Percentiles rank a stretch among this genome's conserved stretches.
phyloP scores from a whole-genome alignment of 2,329 filamentous ascomycete genomes.

The Calonectria pseudoreteaudii region DNA sequence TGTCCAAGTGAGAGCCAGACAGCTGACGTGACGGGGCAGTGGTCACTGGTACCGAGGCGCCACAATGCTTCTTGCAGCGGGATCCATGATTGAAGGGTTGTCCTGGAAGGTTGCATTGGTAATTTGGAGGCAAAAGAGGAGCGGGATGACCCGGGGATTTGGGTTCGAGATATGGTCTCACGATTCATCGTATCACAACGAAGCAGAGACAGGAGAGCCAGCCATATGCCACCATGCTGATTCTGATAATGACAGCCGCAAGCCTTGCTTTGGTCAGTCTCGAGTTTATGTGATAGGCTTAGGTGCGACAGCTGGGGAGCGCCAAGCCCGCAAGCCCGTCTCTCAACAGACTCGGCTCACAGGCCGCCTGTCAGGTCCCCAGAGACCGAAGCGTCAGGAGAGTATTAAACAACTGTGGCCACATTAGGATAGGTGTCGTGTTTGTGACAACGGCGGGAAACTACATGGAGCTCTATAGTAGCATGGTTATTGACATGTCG shows the following conservation, averaged over 20 bases:
- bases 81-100: not conserved
- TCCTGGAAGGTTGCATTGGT: constrained; percentile 18
- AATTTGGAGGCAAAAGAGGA: constrained; percentile 17
- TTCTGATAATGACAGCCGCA: constrained; percentile 6
- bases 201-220: constrained; percentile 22
- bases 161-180: constrained; percentile 27
- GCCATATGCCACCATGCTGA: not conserved
- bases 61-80: constrained; percentile 10
- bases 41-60: constrained; percentile 1
- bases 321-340: constrained; percentile 29
- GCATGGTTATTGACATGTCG: constrained; percentile 25
- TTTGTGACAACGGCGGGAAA: constrained; percentile 7
- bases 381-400: constrained; percentile 24
- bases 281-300: constrained; percentile 9
- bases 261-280: not conserved
- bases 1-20: not conserved
- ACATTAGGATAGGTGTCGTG: constrained; percentile 21
- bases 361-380: constrained; percentile 16
- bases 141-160: constrained; percentile 19
- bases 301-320: constrained; percentile 22
- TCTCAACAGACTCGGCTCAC: constrained; percentile 30
- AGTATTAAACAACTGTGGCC: constrained; percentile 21
- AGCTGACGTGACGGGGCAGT: constrained; percentile 6
- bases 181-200: constrained; percentile 15
- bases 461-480: constrained; percentile 25